Evolutionary conservation across 2,329 filamentous ascomycete genomes (phyloP), one percentile per base, ranked within the genome.

Genomic region (Aquanectria penicillioides): DNA sequence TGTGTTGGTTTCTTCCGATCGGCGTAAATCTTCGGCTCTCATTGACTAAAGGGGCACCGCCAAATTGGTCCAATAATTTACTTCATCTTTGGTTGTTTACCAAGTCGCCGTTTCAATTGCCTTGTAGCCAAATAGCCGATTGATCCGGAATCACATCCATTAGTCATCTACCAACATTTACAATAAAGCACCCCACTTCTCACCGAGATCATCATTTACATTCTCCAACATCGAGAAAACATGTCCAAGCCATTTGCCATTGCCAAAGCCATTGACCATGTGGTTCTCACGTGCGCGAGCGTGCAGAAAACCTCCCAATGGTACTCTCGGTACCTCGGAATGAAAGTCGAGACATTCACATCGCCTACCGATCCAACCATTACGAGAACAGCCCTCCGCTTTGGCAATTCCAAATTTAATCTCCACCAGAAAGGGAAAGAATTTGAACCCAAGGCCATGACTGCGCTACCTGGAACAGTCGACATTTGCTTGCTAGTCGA

Each of bases 381-480:
- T 4, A 37, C 40, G 20, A 80, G 86, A 11, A 79, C 84, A 57
- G 84, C 85, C 0, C 76, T 89, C 13, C 73, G 78, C 5, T 89
- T 88, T 63, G 86, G 85, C 28, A 67, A 63, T 1, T 84, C 86
- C 60, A 89, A 89, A 71, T 84, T 89, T 56, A 89, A 89, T 59
- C 78, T 89, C 3, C 86, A 89, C 66, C 77, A 85, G 62, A 74
- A 75, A 10, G 85, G 85, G 6, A 79, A 78, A 12, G 85, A 88
- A 58, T 88, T 87, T 62, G 83, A 86, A 57, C 86, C 86, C 3
- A 87, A 87, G 67, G 86, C 86, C 0, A 68, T 69, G 4, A 77
- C 73, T 10, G 84, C 84, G 0, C 75, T 82, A 50, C 82, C 83
- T 0, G 86, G 86, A 0, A 86, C 82, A 10, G 85, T 81, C 10